Evolutionary conservation across 495 filamentous ascomycete species (phyloP).

Genomic region (Hyaloscypha variabilis): DNA sequence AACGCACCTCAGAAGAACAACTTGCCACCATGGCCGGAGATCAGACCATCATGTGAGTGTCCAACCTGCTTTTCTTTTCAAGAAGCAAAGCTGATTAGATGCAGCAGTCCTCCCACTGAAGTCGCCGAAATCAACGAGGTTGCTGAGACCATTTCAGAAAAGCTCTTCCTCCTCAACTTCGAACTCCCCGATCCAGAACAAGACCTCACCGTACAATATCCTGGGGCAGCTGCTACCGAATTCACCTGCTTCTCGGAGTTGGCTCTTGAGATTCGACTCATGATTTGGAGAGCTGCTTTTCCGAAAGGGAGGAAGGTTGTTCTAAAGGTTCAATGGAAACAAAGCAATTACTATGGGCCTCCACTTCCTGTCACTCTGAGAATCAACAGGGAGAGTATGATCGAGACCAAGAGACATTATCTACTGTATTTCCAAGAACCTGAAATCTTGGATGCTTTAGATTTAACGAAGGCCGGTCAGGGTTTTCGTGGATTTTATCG

Average conservation of each 20-base stretch:
- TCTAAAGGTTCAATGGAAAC: background rate
- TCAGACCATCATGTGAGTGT: background rate
- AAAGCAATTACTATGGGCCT: background rate
- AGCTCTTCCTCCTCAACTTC: background rate
- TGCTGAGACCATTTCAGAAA: background rate
- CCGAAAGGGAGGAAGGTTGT: background rate
- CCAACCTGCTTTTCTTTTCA: background rate
- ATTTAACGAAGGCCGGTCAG: no score
- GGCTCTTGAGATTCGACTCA: background rate
- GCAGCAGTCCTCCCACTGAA: background rate
- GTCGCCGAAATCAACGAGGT: background rate
- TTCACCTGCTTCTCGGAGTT: background rate
- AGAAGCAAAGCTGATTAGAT: background rate
- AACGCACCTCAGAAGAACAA: background rate
- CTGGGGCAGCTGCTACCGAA: background rate
- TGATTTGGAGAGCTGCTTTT: background rate
- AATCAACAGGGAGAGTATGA: background rate
- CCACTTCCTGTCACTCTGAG: background rate
- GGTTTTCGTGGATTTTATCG: no score
- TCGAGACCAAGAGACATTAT: background rate
- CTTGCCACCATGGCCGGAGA: background rate
- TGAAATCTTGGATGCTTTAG: no score
- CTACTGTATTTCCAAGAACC: background rate
- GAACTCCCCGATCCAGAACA: background rate
- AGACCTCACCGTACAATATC: background rate